Conservation (phyloP, 139 green algal genomes). For the Tetradesmus lagerheimii region DNA sequence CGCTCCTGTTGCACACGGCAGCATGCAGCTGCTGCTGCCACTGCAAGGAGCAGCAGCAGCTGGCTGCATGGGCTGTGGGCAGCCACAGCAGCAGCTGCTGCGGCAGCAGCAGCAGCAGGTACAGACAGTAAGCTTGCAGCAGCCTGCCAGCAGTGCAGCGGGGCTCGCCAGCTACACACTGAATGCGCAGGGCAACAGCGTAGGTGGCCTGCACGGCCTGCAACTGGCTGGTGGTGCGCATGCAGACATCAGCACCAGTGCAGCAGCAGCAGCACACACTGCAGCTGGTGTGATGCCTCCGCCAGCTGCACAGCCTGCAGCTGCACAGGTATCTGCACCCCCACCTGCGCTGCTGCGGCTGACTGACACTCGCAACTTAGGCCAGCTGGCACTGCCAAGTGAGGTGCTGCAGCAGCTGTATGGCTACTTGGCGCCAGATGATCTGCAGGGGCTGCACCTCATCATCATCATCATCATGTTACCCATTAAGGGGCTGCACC, state of each 20-base stretch:
- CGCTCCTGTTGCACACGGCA: too few species aligned
- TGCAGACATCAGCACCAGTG: neutral
- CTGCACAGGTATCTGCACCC: too few species aligned
- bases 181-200: neutral
- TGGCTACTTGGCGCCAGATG: neutral
- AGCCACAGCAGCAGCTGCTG: too few species aligned
- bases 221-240: neutral
- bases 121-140: too few species aligned
- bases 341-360: neutral
- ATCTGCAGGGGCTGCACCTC: neutral
- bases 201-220: neutral
- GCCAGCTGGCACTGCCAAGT: neutral
- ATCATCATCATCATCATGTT: too few species aligned
- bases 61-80: too few species aligned
- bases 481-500: neutral
- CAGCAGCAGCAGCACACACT: neutral
- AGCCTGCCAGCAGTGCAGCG: too few species aligned
- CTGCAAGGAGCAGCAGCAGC: too few species aligned
- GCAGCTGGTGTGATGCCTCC: neutral
- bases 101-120: too few species aligned
- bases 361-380: neutral
- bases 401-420: neutral
- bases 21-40: too few species aligned
- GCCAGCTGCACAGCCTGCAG: neutral
- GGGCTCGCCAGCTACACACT: neutral